Evolutionary conservation across 2,329 filamentous ascomycete genomes (phyloP).

Genomic region (Fusarium sp.): DNA sequence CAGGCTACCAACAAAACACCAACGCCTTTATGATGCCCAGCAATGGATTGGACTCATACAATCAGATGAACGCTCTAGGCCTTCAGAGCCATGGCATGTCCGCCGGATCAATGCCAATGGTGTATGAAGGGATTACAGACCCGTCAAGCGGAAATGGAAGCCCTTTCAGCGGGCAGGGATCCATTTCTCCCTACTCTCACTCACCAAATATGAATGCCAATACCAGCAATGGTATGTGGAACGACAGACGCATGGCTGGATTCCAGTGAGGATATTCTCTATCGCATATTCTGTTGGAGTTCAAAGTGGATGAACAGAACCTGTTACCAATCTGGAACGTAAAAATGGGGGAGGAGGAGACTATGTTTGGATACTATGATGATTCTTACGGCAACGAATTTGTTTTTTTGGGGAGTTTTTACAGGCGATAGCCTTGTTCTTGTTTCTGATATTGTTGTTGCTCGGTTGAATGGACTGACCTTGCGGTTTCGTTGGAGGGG

Average conservation of each 20-base stretch:
- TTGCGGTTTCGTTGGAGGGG: slow-evolving; percentile 13
- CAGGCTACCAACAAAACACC: slow-evolving; percentile 40
- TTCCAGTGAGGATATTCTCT: slow-evolving; percentile 16
- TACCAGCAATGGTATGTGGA: slow-evolving; percentile 34
- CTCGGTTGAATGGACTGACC: slow-evolving; percentile 21
- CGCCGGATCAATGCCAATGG: slow-evolving; percentile 49
- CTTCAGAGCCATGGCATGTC: slow-evolving; percentile 45
- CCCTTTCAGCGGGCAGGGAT: slow-evolving; percentile 53
- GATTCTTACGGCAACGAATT: slow-evolving; percentile 32
- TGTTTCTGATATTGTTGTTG: slow-evolving; percentile 19
- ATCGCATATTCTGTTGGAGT: not conserved
- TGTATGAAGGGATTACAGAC: slow-evolving; percentile 49
- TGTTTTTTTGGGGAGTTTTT: not conserved
- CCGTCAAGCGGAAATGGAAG: slow-evolving; percentile 51
- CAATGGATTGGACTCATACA: slow-evolving; percentile 49
- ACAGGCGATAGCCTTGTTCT: slow-evolving; percentile 19
- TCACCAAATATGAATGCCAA: slow-evolving; percentile 49
- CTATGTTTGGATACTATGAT: slow-evolving; percentile 37
- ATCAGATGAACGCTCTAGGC: slow-evolving; percentile 49
- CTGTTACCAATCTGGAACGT: slow-evolving; percentile 3
- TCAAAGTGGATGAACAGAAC: not conserved
- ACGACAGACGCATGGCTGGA: slow-evolving; percentile 33
- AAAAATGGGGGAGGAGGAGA: slow-evolving; percentile 14
- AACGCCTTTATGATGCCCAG: slow-evolving; percentile 45
- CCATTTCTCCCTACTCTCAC: slow-evolving; percentile 50